Percentiles rank a stretch among this genome's conserved stretches.
These are phyloP conservation scores for Globisporangium nagaii DNA, from an alignment of 352 stramenopile species.

Conservation along the genomic window DNA sequence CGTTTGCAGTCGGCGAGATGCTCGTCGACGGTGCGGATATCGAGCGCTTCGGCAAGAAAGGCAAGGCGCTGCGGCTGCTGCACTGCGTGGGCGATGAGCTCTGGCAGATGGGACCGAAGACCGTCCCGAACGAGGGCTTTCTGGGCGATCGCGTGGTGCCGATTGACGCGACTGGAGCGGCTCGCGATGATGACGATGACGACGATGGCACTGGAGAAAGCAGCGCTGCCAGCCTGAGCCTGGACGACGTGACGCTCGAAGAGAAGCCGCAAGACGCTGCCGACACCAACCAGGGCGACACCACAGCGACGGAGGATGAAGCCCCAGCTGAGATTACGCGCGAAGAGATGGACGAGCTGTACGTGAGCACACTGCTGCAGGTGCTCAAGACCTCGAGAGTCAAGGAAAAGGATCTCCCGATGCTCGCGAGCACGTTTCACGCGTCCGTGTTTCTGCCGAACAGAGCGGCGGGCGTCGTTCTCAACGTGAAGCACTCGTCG, in stretches of 20 bases:
- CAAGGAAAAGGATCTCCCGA: constrained; percentile 74
- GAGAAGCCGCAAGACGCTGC: constrained; percentile 31
- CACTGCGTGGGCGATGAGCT: constrained; percentile 72
- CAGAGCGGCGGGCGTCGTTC: constrained; percentile 37
- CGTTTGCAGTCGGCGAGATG: constrained; percentile 75
- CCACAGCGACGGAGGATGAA: constrained; percentile 12
- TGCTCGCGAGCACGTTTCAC: constrained; percentile 77
- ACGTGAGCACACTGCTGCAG: constrained; percentile 59
- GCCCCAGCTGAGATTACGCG: constrained; percentile 22
- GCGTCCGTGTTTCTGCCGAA: constrained; percentile 56
- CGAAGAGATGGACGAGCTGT: constrained; percentile 72
- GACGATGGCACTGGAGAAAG: constrained; percentile 6
- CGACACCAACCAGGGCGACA: background rate
- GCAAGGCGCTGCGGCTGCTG: constrained; percentile 58
- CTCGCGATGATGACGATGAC: constrained; percentile 2
- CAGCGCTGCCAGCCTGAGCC: background rate
- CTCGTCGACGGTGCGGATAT: constrained; percentile 62
- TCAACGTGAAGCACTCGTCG: constrained; percentile 75
- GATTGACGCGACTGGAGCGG: constrained; percentile 8
- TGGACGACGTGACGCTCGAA: constrained; percentile 27
- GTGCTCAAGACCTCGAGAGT: constrained; percentile 42
- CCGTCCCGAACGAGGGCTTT: constrained; percentile 63
- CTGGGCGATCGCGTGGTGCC: constrained; percentile 30
- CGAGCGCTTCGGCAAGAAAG: constrained; percentile 51
- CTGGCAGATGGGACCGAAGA: constrained; percentile 69